Conservation (phyloP, 2,329 filamentous ascomycete genomes). For the Trichophyton benhamiae region DNA sequence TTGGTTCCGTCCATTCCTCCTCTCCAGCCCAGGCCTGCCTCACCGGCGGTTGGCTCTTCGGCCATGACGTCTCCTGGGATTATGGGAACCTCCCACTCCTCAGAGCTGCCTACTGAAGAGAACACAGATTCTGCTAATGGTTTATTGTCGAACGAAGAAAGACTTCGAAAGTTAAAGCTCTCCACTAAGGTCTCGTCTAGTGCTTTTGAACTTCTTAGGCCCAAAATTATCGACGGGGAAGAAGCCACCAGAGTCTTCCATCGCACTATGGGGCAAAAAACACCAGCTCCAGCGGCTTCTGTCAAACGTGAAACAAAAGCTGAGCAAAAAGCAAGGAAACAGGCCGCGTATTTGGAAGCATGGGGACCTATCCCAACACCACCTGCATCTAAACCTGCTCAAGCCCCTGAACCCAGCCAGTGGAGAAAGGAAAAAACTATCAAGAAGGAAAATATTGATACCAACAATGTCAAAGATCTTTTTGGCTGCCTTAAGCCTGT, state of each 20-base stretch:
- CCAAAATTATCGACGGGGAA: slow-evolving; percentile 13
- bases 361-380: slow-evolving; percentile 16
- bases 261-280: slow-evolving; percentile 23
- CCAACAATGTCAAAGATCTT: slow-evolving; percentile 16
- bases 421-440: slow-evolving; percentile 10
- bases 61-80: background rate
- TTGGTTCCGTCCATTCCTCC: background rate
- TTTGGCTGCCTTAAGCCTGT: slow-evolving; percentile 20
- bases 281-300: slow-evolving; percentile 9
- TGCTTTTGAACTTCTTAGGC: background rate
- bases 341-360: slow-evolving; percentile 21
- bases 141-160: background rate
- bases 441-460: slow-evolving; percentile 8
- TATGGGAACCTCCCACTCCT: background rate
- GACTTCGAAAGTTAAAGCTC: background rate
- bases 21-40: background rate
- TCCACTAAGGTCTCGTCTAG: background rate
- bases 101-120: background rate
- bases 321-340: slow-evolving; percentile 16
- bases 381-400: background rate
- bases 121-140: background rate
- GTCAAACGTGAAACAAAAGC: slow-evolving; percentile 14
- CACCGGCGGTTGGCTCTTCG: background rate
- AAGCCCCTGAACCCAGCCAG: slow-evolving; percentile 6
- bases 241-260: slow-evolving; percentile 17